Evolutionary conservation across 345 rosid species (phyloP).

Genomic region (Euphorbia tirucalli): DNA sequence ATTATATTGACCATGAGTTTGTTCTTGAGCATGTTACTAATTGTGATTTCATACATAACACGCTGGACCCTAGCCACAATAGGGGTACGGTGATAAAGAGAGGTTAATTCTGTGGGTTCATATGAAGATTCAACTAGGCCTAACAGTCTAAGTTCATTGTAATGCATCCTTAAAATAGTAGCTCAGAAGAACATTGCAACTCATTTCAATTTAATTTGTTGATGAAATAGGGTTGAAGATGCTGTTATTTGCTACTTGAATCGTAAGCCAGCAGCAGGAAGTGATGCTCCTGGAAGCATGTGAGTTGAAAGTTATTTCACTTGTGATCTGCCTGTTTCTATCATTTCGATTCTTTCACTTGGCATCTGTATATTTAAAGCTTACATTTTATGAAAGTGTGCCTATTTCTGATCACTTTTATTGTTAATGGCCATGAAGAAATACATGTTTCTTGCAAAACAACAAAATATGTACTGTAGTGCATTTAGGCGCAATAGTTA

Average conservation of each 20-base stretch:
- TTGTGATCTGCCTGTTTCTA: background rate
- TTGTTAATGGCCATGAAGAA: slow-evolving; percentile 7
- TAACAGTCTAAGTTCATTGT: no score
- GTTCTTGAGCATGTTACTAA: slow-evolving; percentile 4
- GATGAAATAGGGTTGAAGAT: slow-evolving; percentile 78
- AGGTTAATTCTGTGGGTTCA: no score
- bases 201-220: background rate
- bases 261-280: slow-evolving; percentile 85
- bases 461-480: slow-evolving; percentile 20
- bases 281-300: slow-evolving; percentile 79
- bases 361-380: slow-evolving; percentile 25
- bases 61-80: background rate
- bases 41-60: no score
- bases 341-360: slow-evolving; percentile 6
- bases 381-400: slow-evolving; percentile 8
- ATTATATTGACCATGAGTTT: background rate
- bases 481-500: slow-evolving; percentile 19
- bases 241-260: slow-evolving; percentile 92
- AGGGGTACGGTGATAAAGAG: background rate
- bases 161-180: background rate
- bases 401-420: slow-evolving; percentile 17
- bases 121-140: no score
- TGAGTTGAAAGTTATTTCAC: slow-evolving; percentile 31
- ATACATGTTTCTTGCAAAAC: slow-evolving; percentile 18
- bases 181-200: background rate